A percentile compares a stretch with the other conserved stretches of the same genome.
These are phyloP conservation scores for Mycena sanguinolenta DNA, from an alignment of 768 basidiomycete genomes.

Conservation along the genomic window DNA sequence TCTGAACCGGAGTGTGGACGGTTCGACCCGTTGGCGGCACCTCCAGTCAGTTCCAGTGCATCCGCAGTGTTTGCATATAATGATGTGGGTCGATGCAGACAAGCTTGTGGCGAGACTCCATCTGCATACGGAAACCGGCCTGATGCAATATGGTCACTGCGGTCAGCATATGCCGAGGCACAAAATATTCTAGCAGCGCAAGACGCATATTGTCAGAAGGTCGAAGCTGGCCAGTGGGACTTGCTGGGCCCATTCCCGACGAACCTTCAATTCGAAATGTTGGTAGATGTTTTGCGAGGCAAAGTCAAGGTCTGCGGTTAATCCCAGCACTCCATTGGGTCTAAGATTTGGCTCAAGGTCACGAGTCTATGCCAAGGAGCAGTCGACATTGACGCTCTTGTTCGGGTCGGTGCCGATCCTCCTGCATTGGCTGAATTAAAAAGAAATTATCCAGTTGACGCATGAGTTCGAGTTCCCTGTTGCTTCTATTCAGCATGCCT, in stretches of 20 bases:
- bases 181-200: conserved; percentile 76
- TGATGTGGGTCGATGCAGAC: conserved; percentile 50
- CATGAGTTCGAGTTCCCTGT: conserved; percentile 92
- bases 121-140: conserved; percentile 67
- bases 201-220: conserved; percentile 78
- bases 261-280: conserved; percentile 77
- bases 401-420: conserved; percentile 65
- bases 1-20: conserved; percentile 60
- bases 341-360: conserved; percentile 53
- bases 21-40: conserved; percentile 79
- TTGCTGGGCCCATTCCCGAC: conserved; percentile 72
- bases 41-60: conserved; percentile 70
- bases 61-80: conserved; percentile 5
- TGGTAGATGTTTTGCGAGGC: conserved; percentile 88
- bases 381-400: conserved; percentile 78
- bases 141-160: conserved; percentile 82
- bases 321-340: neutral
- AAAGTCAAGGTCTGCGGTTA: conserved; percentile 77
- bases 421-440: neutral
- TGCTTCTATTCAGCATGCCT: conserved; percentile 88
- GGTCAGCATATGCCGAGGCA: conserved; percentile 85
- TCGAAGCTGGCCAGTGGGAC: conserved; percentile 63
- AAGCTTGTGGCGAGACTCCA: conserved; percentile 73
- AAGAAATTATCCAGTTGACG: conserved; percentile 68
- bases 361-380: conserved; percentile 80